A percentile compares a stretch with the other conserved stretches of the same genome.
Evolutionary conservation across 768 basidiomycete species (phyloP).

Genomic region (Amanita fuliginea): DNA sequence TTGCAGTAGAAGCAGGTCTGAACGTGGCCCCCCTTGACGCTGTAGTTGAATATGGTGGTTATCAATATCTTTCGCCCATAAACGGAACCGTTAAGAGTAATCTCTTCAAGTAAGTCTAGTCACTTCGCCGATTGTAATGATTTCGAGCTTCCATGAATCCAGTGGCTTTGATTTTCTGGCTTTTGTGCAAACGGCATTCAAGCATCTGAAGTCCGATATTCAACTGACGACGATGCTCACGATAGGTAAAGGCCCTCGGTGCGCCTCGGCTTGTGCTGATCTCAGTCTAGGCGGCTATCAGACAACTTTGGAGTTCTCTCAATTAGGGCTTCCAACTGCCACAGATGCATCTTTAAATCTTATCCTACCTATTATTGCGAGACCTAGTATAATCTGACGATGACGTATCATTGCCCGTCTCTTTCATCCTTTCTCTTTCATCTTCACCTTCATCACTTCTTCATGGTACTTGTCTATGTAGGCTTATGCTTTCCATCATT

Average conservation of each 20-base stretch:
- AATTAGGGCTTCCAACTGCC: slow-evolving; percentile 39
- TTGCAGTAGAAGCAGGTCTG: slow-evolving; percentile 55
- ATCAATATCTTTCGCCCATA: slow-evolving; percentile 38
- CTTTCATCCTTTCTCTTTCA: too few relatives aligned
- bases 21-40: slow-evolving; percentile 51
- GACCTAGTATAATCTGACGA: too few relatives aligned
- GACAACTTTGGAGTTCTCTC: slow-evolving; percentile 53
- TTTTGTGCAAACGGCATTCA: slow-evolving; percentile 59
- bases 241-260: slow-evolving; percentile 32
- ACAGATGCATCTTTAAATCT: slow-evolving; percentile 55
- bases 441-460: too few relatives aligned
- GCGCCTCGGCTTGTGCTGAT: background rate
- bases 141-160: background rate
- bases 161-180: slow-evolving; percentile 54
- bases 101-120: slow-evolving; percentile 38
- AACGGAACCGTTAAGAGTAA: slow-evolving; percentile 23
- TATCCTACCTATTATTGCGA: slow-evolving; percentile 58
- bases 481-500: too few relatives aligned
- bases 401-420: too few relatives aligned
- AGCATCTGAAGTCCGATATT: slow-evolving; percentile 51
- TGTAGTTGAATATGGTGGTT: slow-evolving; percentile 59
- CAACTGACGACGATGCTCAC: slow-evolving; percentile 39
- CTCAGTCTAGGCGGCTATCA: slow-evolving; percentile 40
- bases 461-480: too few relatives aligned
- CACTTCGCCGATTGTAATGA: background rate